phyloP scores from a whole-genome alignment of 2,329 filamentous ascomycete species.

The Aspergillus versicolor region DNA sequence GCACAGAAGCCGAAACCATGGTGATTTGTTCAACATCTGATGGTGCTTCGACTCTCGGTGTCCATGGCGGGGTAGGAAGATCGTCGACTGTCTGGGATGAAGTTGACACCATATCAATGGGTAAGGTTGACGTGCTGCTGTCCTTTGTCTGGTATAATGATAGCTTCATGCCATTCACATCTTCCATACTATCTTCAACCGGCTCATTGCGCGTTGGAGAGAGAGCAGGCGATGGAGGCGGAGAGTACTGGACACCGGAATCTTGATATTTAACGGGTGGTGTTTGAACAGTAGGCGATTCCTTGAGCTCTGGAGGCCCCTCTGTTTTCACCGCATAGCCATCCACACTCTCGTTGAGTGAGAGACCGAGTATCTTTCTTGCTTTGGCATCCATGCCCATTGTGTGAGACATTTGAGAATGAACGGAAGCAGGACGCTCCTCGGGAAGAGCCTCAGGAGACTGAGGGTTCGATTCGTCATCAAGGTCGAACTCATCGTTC shows the following conservation, averaged over 20 bases:
- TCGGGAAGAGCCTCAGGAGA: conserved; percentile 45
- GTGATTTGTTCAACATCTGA: conserved; percentile 11
- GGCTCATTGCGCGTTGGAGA: conserved; percentile 17
- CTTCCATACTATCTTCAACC: conserved; percentile 1
- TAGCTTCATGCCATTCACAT: not conserved
- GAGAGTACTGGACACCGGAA: conserved; percentile 78
- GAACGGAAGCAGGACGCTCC: conserved; percentile 42
- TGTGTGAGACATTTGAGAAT: conserved; percentile 37
- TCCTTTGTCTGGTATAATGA: conserved; percentile 24
- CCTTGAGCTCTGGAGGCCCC: conserved; percentile 32
- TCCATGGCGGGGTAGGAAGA: conserved; percentile 36
- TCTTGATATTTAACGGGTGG: conserved; percentile 63
- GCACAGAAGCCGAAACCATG: conserved; percentile 32
- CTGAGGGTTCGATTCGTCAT: conserved; percentile 67
- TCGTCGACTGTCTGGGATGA: conserved; percentile 45
- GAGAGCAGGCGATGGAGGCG: conserved; percentile 67
- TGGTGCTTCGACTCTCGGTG: conserved; percentile 29
- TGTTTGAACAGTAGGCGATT: conserved; percentile 51
- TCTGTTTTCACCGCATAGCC: conserved; percentile 24
- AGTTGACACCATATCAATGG: conserved; percentile 41
- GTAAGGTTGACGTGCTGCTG: conserved; percentile 30
- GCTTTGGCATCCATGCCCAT: conserved; percentile 41
- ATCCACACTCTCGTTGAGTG: conserved; percentile 31
- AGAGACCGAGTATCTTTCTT: conserved; percentile 46
- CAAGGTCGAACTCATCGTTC: conserved; percentile 65